Percentiles rank a stretch among this genome's conserved stretches.
phyloP scores from a whole-genome alignment of 768 basidiomycete species.

The Leccinum disarticulatum region DNA sequence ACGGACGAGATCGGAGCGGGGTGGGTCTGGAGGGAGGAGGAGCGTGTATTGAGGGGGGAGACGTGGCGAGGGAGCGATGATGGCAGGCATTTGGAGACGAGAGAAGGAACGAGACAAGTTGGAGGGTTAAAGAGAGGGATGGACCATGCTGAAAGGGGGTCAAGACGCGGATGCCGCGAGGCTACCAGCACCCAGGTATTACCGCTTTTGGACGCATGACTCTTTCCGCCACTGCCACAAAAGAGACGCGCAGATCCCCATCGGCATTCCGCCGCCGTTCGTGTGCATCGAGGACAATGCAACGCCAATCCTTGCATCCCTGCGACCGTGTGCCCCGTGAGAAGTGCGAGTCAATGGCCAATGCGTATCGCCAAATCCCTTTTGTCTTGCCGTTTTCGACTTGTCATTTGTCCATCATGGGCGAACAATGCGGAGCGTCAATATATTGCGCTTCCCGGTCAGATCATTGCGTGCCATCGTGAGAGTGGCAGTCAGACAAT shows the following conservation, averaged over 20 bases:
- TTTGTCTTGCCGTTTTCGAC: slow-evolving; percentile 1
- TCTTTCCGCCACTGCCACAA: background rate
- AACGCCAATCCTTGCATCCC: background rate
- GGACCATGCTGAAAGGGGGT: slow-evolving; percentile 27
- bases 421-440: slow-evolving; percentile 28
- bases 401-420: background rate
- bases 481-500: background rate
- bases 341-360: too few relatives aligned
- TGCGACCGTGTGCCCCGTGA: background rate
- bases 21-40: slow-evolving; percentile 10
- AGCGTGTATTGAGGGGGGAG: slow-evolving; percentile 22
- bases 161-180: slow-evolving; percentile 26
- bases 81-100: slow-evolving; percentile 36
- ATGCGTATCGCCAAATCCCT: background rate
- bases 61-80: slow-evolving; percentile 43
- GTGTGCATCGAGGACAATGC: background rate
- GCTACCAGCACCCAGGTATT: slow-evolving; percentile 14
- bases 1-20: slow-evolving; percentile 3
- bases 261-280: background rate
- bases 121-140: slow-evolving; percentile 32
- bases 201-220: slow-evolving; percentile 29
- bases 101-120: slow-evolving; percentile 32
- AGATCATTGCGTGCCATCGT: slow-evolving; percentile 4
- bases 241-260: background rate
- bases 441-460: slow-evolving; percentile 4